A percentile compares a stretch with the other conserved stretches of the same genome.
Conservation (phyloP, 1,139 yeast species). For the Candida sp. region DNA sequence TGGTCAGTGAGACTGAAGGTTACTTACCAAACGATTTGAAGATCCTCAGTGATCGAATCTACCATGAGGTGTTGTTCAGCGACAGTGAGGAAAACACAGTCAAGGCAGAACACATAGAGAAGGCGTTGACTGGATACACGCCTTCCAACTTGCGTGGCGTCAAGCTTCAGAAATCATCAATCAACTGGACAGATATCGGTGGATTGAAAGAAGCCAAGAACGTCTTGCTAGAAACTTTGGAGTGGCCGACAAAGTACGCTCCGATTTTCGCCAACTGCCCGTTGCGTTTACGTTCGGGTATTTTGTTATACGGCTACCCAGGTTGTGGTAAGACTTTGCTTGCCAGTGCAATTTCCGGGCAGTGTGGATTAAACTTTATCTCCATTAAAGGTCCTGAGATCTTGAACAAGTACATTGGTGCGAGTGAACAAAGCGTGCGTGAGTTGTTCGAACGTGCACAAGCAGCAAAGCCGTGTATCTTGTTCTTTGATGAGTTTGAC, state of each 20-base stretch:
- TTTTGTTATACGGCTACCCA: constrained; percentile 92
- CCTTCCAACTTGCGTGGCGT: constrained; percentile 91
- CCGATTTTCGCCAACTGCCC: constrained; percentile 94
- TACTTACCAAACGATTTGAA: constrained; percentile 84
- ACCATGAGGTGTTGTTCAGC: constrained; percentile 62
- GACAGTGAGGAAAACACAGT: constrained; percentile 18
- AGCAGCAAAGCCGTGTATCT: constrained; percentile 91
- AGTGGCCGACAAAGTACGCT: constrained; percentile 97
- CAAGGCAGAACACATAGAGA: constrained; percentile 45
- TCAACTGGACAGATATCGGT: constrained; percentile 89
- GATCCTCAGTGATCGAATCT: constrained; percentile 73
- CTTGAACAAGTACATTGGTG: constrained; percentile 95
- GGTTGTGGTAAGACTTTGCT: constrained; percentile 97
- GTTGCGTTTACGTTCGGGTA: constrained; percentile 84
- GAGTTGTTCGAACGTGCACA: constrained; percentile 95
- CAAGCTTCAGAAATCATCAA: constrained; percentile 76
- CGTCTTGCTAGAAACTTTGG: constrained; percentile 82
- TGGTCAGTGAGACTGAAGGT: constrained; percentile 86
- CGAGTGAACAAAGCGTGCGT: constrained; percentile 93
- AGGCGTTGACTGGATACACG: constrained; percentile 67
- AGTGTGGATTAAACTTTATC: constrained; percentile 93
- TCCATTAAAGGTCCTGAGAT: constrained; percentile 98
- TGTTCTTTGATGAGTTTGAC: constrained; percentile 96
- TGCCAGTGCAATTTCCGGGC: constrained; percentile 94
- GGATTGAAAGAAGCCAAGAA: constrained; percentile 81